These are phyloP conservation scores for Lipomyces oligophaga DNA, from an alignment of 805 yeast species.

Conservation along the genomic window DNA sequence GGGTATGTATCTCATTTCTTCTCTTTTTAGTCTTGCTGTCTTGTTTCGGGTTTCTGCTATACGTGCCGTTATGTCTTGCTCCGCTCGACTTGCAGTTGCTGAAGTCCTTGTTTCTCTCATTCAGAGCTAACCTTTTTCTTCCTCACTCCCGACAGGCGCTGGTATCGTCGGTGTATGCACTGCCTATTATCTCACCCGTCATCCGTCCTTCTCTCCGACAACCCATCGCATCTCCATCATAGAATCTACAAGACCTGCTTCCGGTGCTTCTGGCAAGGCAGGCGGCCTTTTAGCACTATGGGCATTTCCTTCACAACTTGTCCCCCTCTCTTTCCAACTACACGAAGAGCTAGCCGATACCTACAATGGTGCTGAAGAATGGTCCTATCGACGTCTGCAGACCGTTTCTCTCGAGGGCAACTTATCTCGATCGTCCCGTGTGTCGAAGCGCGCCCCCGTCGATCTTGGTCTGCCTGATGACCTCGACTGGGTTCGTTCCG, in stretches of 20 bases:
- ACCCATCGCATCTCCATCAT: slow-evolving; percentile 78
- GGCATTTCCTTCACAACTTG: slow-evolving; percentile 96
- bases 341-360: slow-evolving; percentile 78
- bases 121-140: slow-evolving; percentile 2
- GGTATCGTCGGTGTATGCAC: slow-evolving; percentile 96
- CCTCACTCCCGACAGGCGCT: slow-evolving; percentile 45
- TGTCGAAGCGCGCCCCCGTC: slow-evolving; percentile 9
- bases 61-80: slow-evolving; percentile 1
- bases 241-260: slow-evolving; percentile 90
- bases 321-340: slow-evolving; percentile 76
- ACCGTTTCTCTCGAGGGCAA: slow-evolving; percentile 88
- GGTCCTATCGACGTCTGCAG: slow-evolving; percentile 90
- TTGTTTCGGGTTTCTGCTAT: neutral
- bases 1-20: slow-evolving; percentile 43
- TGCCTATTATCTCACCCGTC: slow-evolving; percentile 81
- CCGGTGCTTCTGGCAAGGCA: slow-evolving; percentile 97
- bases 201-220: slow-evolving; percentile 69
- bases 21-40: neutral
- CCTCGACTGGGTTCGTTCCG: slow-evolving; percentile 71
- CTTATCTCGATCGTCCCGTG: slow-evolving; percentile 38
- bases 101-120: neutral
- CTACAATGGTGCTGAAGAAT: slow-evolving; percentile 76
- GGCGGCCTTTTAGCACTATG: slow-evolving; percentile 92
- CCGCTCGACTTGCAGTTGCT: neutral
- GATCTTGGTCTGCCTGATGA: slow-evolving; percentile 48